phyloP scores from a whole-genome alignment of 2,329 filamentous ascomycete genomes.

The Epichloe coenophiala region DNA sequence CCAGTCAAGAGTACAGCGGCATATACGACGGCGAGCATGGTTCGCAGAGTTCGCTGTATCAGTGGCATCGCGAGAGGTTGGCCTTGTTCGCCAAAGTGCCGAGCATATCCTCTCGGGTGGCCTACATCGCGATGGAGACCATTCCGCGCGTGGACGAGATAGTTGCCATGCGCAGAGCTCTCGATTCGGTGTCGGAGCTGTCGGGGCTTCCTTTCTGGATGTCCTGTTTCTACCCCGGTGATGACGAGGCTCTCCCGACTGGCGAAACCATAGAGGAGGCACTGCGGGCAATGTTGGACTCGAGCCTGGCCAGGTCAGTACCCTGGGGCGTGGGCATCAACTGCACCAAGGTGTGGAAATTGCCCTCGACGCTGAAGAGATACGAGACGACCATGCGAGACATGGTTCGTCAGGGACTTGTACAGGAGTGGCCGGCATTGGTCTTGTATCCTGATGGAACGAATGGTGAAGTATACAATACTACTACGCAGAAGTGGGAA shows the following conservation, averaged over 20 bases:
- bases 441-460: constrained; percentile 59
- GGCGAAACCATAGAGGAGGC: constrained; percentile 28
- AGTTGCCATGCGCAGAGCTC: constrained; percentile 36
- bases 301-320: constrained; percentile 8
- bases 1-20: constrained; percentile 52
- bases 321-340: constrained; percentile 57
- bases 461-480: constrained; percentile 54
- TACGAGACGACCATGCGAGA: constrained; percentile 35
- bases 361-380: constrained; percentile 38
- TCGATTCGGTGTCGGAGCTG: constrained; percentile 16
- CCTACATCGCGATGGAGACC: constrained; percentile 52
- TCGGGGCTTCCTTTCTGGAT: constrained; percentile 42
- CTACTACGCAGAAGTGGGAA: constrained; percentile 47
- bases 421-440: constrained; percentile 34
- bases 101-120: constrained; percentile 26
- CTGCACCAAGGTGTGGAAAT: constrained; percentile 52
- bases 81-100: constrained; percentile 31
- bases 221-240: constrained; percentile 44
- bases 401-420: constrained; percentile 21
- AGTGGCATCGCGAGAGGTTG: constrained; percentile 46
- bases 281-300: constrained; percentile 25
- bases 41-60: constrained; percentile 27
- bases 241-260: constrained; percentile 38
- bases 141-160: constrained; percentile 51
- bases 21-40: constrained; percentile 39